Conservation (phyloP, 2,329 filamentous ascomycete species). For the Ophiostoma australiae region DNA sequence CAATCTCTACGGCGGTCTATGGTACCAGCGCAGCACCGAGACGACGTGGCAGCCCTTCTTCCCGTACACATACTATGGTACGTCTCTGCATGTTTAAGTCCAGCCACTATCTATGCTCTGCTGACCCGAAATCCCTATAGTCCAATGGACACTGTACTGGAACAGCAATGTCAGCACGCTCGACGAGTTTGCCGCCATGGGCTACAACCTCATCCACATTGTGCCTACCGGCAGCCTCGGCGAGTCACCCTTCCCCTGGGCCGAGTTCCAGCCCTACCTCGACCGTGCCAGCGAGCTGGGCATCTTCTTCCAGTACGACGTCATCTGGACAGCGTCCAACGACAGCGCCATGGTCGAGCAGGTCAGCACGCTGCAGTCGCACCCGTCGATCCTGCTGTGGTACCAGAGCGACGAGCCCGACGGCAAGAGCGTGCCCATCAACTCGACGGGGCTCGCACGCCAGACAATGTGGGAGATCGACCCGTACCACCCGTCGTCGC, state of each 20-base stretch:
- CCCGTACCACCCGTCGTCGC: constrained; percentile 9
- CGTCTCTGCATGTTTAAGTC: not conserved
- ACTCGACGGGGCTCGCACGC: not conserved
- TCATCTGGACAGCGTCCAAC: not conserved
- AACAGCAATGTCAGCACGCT: constrained; percentile 11
- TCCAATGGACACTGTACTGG: constrained; percentile 13
- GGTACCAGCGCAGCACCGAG: constrained; percentile 7
- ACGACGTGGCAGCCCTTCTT: constrained; percentile 1
- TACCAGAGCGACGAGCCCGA: constrained; percentile 14
- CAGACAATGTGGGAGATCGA: constrained; percentile 1
- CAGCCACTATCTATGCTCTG: not conserved
- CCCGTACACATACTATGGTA: constrained; percentile 8
- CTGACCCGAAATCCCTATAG: not conserved
- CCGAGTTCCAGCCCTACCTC: constrained; percentile 12
- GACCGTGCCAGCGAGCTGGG: constrained; percentile 9
- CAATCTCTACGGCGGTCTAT: constrained; percentile 6
- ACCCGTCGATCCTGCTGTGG: constrained; percentile 12
- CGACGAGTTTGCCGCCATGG: constrained; percentile 11
- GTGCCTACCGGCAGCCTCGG: constrained; percentile 12
- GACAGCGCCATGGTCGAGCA: not conserved
- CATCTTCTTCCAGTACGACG: constrained; percentile 8
- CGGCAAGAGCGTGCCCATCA: constrained; percentile 7
- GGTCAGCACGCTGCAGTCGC: not conserved
- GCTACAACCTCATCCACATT: constrained; percentile 13
- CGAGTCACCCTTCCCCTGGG: constrained; percentile 5